A percentile compares a stretch with the other conserved stretches of the same genome.
These are phyloP conservation scores for Gymnopilus junonius DNA, from an alignment of 768 basidiomycete species.

Conservation along the genomic window DNA sequence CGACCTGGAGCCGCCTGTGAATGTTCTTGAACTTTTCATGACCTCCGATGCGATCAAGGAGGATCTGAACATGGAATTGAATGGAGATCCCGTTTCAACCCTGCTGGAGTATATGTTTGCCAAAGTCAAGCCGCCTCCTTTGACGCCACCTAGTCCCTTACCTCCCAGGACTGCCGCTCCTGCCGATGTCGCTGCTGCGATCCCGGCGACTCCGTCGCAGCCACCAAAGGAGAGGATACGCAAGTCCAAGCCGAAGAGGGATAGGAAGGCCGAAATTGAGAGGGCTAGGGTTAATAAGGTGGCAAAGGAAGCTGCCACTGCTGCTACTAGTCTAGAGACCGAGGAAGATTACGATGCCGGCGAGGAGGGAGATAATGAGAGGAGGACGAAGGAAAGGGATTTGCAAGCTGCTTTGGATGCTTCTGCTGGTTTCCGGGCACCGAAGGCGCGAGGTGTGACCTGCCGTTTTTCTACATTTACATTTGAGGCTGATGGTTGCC, in stretches of 20 bases:
- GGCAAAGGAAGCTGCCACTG: constrained; percentile 32
- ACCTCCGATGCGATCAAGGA: constrained; percentile 57
- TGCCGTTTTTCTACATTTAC: constrained; percentile 41
- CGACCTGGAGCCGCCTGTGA: constrained; percentile 74
- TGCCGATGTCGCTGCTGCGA: background rate
- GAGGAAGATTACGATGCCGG: background rate
- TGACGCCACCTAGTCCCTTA: constrained; percentile 24
- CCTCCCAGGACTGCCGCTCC: background rate
- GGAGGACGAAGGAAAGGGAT: constrained; percentile 14
- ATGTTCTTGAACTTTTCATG: constrained; percentile 57
- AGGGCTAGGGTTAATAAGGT: constrained; percentile 35
- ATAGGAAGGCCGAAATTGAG: constrained; percentile 44
- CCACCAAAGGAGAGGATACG: constrained; percentile 36
- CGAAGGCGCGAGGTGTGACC: constrained; percentile 50
- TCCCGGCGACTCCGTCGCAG: constrained; percentile 45
- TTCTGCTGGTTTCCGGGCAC: constrained; percentile 50
- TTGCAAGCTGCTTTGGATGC: constrained; percentile 36
- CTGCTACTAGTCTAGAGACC: constrained; percentile 21
- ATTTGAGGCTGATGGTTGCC: constrained; percentile 39
- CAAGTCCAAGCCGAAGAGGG: constrained; percentile 39
- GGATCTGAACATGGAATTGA: constrained; percentile 56
- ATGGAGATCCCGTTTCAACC: constrained; percentile 62
- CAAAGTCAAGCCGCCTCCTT: constrained; percentile 60
- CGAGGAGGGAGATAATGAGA: constrained; percentile 5
- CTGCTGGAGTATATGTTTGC: constrained; percentile 74